These are phyloP conservation scores for Auricularia cornea DNA, from an alignment of 768 basidiomycete species.

Conservation along the genomic window DNA sequence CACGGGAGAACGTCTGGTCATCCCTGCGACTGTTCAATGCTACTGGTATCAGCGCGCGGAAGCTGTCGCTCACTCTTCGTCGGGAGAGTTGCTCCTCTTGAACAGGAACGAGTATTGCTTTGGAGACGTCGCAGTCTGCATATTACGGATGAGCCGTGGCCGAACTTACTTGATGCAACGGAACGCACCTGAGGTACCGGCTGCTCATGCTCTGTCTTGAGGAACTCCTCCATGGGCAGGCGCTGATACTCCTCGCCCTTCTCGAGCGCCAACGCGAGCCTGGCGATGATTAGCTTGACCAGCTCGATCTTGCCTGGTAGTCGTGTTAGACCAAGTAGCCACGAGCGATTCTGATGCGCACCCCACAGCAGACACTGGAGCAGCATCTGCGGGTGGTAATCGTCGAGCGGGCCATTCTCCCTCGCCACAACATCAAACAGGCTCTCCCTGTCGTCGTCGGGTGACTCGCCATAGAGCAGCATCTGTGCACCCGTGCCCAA, in stretches of 20 bases:
- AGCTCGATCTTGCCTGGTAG: constrained; percentile 68
- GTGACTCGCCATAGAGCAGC: constrained; percentile 60
- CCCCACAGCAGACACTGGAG: constrained; percentile 91
- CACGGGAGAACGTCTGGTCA: constrained; percentile 51
- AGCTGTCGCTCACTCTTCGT: constrained; percentile 35
- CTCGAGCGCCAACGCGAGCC: constrained; percentile 27
- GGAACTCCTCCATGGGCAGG: constrained; percentile 51
- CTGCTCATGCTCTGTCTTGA: constrained; percentile 30
- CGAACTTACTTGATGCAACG: constrained; percentile 1
- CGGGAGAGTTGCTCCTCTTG: constrained; percentile 29
- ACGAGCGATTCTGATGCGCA: constrained; percentile 26
- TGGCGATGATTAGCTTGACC: constrained; percentile 73
- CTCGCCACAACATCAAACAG: constrained; percentile 78
- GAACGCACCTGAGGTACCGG: constrained; percentile 13
- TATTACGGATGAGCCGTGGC: background rate
- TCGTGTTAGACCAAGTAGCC: background rate
- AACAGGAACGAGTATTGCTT: constrained; percentile 51
- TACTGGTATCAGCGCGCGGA: background rate
- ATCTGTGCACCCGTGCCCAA: constrained; percentile 79
- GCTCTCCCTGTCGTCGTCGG: constrained; percentile 30
- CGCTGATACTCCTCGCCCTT: constrained; percentile 23
- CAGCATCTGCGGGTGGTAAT: constrained; percentile 91
- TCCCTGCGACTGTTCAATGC: constrained; percentile 18
- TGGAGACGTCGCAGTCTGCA: constrained; percentile 6
- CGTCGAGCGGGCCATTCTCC: constrained; percentile 77